Evolutionary conservation across 176 grass and related monocot genomes (phyloP).

Genomic region (Zea mays): DNA sequence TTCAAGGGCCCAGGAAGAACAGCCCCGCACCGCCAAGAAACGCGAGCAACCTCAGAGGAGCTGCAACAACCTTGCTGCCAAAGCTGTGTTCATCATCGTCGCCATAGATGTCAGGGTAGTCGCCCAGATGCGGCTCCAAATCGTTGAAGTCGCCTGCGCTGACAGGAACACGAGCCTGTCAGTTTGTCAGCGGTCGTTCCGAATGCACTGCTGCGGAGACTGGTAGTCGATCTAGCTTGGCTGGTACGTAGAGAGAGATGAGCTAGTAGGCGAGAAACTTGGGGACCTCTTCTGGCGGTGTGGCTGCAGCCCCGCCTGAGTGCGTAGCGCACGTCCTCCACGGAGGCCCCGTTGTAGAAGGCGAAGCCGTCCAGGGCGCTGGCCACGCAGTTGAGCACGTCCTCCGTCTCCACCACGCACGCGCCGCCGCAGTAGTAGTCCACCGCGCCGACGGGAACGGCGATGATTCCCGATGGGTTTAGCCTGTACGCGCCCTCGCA

Average conservation of each 20-base stretch:
- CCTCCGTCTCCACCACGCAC: slow-evolving; percentile 69
- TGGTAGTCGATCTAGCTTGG: neutral
- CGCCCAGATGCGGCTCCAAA: slow-evolving; percentile 33
- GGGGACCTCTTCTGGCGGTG: slow-evolving; percentile 40
- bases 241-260: neutral
- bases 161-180: neutral
- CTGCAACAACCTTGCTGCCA: neutral
- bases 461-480: slow-evolving; percentile 41
- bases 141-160: slow-evolving; percentile 51
- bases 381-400: slow-evolving; percentile 64
- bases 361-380: slow-evolving; percentile 52
- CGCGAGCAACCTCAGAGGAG: slow-evolving; percentile 1
- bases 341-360: slow-evolving; percentile 63
- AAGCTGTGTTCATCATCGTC: slow-evolving; percentile 12
- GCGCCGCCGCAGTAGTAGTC: slow-evolving; percentile 63
- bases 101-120: slow-evolving; percentile 52
- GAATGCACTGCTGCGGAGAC: neutral
- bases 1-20: slow-evolving; percentile 10
- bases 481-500: slow-evolving; percentile 54
- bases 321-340: slow-evolving; percentile 47
- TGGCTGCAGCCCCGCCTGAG: slow-evolving; percentile 57
- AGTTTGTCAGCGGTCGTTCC: neutral
- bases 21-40: slow-evolving; percentile 26
- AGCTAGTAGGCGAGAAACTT: neutral
- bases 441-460: slow-evolving; percentile 31